Evolutionary conservation across 2,329 filamentous ascomycete species (phyloP).

Genomic region (Microcera coccophila): DNA sequence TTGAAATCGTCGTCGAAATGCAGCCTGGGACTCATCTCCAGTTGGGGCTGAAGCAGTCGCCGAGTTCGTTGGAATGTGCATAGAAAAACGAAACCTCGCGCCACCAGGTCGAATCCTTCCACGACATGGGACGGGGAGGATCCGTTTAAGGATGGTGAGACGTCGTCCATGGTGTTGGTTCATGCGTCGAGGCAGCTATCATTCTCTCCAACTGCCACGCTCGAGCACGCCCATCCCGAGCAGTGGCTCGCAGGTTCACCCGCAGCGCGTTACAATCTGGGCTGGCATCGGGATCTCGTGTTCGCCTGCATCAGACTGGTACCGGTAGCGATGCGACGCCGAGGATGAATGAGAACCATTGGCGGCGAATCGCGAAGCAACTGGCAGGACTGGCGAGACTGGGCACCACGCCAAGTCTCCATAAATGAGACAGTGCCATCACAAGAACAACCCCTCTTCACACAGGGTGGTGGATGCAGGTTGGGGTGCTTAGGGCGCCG

Average conservation of each 20-base stretch:
- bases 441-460: conserved; percentile 4
- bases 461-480: conserved; percentile 5
- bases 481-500: conserved; percentile 7
- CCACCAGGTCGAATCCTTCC: not conserved
- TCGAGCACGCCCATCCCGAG: not conserved
- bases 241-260: not conserved
- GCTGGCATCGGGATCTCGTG: conserved; percentile 1
- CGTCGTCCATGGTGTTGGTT: too few species aligned
- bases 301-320: not conserved
- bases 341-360: too few species aligned
- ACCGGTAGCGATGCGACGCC: too few species aligned
- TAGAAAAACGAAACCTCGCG: not conserved
- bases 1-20: not conserved
- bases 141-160: too few species aligned
- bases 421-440: conserved; percentile 5
- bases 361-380: not conserved
- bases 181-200: too few species aligned
- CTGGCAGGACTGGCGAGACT: not conserved
- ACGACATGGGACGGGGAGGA: not conserved
- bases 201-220: too few species aligned
- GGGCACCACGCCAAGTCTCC: conserved; percentile 1
- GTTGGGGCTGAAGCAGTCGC: not conserved
- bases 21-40: not conserved
- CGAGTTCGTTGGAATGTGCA: not conserved
- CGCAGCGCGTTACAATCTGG: not conserved